These are phyloP conservation scores for Aspergillus ellipticus DNA, from an alignment of 495 filamentous ascomycete species.

Conservation along the genomic window DNA sequence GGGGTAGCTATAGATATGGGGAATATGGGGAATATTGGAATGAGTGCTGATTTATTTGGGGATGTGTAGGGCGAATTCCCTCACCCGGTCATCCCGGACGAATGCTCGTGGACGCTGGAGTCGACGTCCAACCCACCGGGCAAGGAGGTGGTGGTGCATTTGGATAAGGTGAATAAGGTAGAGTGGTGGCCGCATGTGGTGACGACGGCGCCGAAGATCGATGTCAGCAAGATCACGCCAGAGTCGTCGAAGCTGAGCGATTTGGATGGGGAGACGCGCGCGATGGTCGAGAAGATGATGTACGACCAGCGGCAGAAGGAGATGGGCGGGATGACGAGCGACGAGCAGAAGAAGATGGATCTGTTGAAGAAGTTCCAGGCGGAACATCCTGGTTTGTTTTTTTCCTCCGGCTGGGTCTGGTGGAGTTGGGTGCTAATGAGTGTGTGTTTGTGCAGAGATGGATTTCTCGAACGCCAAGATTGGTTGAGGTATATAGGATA, in stretches of 20 bases:
- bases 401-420: neutral
- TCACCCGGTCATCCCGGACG: conserved; percentile 73
- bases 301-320: conserved; percentile 98
- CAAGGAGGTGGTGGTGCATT: conserved; percentile 82
- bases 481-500: conserved; percentile 19
- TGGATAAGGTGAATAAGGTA: conserved; percentile 96
- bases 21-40: neutral
- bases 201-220: conserved; percentile 74
- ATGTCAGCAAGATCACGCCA: conserved; percentile 89
- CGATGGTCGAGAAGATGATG: conserved; percentile 99
- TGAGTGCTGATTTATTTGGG: neutral
- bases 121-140: conserved; percentile 53
- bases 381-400: conserved; percentile 78
- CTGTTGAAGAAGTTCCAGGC: conserved; percentile 88
- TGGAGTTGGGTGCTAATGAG: conserved; percentile 12
- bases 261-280: conserved; percentile 89
- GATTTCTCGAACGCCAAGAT: conserved; percentile 49
- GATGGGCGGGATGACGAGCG: conserved; percentile 77
- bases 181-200: conserved; percentile 97
- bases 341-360: conserved; percentile 90
- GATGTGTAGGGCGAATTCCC: conserved; percentile 73
- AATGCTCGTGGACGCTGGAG: conserved; percentile 92
- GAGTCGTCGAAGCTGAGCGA: conserved; percentile 88
- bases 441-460: conserved; percentile 34
- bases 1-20: neutral